A percentile compares a stretch with the other conserved stretches of the same genome.
These are phyloP conservation scores for Begonia masoniana DNA, from an alignment of 306 rosid genomes.

Conservation along the genomic window DNA sequence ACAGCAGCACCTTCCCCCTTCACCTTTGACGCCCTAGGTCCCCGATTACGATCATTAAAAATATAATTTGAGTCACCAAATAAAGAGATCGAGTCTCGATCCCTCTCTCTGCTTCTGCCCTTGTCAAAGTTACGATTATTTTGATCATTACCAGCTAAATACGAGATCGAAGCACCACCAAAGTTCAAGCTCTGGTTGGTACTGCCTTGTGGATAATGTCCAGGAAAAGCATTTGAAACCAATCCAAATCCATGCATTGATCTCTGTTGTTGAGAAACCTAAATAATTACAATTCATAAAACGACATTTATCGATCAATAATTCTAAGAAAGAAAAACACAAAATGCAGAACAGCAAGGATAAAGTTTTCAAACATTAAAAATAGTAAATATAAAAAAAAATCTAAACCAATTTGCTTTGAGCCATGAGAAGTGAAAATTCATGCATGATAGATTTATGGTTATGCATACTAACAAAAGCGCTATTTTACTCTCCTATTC, in stretches of 20 bases:
- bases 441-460: no score
- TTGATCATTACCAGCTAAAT: slow-evolving; percentile 10
- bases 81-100: slow-evolving; percentile 20
- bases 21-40: slow-evolving; percentile 42
- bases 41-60: slow-evolving; percentile 41
- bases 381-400: no score
- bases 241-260: slow-evolving; percentile 32
- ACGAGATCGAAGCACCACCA: slow-evolving; percentile 34
- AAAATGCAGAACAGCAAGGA: no score
- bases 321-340: no score
- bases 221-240: slow-evolving; percentile 23
- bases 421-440: no score
- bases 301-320: no score
- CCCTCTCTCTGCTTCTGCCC: slow-evolving; percentile 45
- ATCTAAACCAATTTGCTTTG: no score
- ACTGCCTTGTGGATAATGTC: slow-evolving; percentile 21
- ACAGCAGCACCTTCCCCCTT: slow-evolving; percentile 27
- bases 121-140: slow-evolving; percentile 25
- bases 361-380: no score
- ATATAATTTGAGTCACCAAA: slow-evolving; percentile 24
- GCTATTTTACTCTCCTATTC: no score
- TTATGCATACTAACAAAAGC: no score
- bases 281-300: slow-evolving; percentile 5
- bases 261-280: slow-evolving; percentile 35
- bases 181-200: slow-evolving; percentile 31